Evolutionary conservation across 164 flowering plant species (phyloP).

Genomic region (Nymphaea colorata): DNA sequence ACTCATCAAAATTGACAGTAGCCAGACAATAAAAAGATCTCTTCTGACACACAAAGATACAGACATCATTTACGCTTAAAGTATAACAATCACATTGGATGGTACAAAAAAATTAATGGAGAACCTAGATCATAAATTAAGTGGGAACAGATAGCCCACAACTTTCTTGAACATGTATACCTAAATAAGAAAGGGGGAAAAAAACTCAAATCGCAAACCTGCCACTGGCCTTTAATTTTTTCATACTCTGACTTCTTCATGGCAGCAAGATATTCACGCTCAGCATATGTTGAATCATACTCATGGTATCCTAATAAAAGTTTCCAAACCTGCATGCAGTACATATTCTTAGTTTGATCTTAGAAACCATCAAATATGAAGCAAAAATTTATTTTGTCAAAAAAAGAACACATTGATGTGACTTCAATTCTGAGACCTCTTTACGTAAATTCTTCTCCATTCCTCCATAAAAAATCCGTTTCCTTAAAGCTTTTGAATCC

Average conservation of each 20-base stretch:
- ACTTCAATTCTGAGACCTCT: conserved; percentile 39
- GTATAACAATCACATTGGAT: too few relatives aligned
- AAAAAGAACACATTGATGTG: background rate
- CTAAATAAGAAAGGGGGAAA: background rate
- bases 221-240: conserved; percentile 79
- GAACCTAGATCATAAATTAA: too few relatives aligned
- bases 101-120: too few relatives aligned
- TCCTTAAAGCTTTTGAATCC: conserved; percentile 58
- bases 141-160: background rate
- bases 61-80: too few relatives aligned
- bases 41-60: too few relatives aligned
- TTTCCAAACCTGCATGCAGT: conserved; percentile 56
- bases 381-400: background rate
- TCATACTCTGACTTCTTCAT: conserved; percentile 66
- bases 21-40: too few relatives aligned
- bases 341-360: background rate
- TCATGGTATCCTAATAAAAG: conserved; percentile 68
- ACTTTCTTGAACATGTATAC: background rate
- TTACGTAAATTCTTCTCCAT: conserved; percentile 59
- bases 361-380: too few relatives aligned
- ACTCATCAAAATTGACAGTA: too few relatives aligned
- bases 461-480: conserved; percentile 94
- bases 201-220: conserved; percentile 38
- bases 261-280: conserved; percentile 60
- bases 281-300: conserved; percentile 91